Evolutionary conservation across 768 basidiomycete genomes (phyloP).

Genomic region (Filobasidium wieringae): DNA sequence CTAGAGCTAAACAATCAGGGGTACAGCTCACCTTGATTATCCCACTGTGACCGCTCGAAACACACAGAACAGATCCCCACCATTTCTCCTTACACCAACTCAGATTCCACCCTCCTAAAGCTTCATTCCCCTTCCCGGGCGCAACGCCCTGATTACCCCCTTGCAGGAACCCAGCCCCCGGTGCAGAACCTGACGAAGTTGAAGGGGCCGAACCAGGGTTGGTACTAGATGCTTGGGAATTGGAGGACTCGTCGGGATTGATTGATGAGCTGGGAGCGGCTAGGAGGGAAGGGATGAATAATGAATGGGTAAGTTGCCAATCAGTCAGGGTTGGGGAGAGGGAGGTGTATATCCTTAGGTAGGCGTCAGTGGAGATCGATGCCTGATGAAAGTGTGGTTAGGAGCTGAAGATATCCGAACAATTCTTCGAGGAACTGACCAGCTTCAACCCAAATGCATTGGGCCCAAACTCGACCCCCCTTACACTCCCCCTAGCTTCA

Average conservation of each 20-base stretch:
- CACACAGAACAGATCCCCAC: slow-evolving; percentile 85
- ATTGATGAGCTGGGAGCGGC: slow-evolving; percentile 14
- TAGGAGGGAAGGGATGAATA: slow-evolving; percentile 30
- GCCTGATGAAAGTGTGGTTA: slow-evolving; percentile 46
- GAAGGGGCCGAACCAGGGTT: slow-evolving; percentile 20
- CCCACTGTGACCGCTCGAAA: slow-evolving; percentile 58
- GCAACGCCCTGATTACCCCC: slow-evolving; percentile 1
- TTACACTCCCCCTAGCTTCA: slow-evolving; percentile 76
- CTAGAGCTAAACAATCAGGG: not conserved
- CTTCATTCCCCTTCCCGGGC: slow-evolving; percentile 48
- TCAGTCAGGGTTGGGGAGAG: slow-evolving; percentile 33
- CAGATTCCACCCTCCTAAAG: slow-evolving; percentile 83
- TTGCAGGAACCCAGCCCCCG: not conserved
- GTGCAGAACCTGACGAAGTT: slow-evolving; percentile 4
- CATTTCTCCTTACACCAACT: slow-evolving; percentile 94
- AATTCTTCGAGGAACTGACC: slow-evolving; percentile 46
- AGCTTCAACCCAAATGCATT: slow-evolving; percentile 78
- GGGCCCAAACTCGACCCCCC: slow-evolving; percentile 76
- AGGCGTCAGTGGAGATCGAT: slow-evolving; percentile 73
- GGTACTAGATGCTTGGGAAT: slow-evolving; percentile 30
- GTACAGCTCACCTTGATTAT: slow-evolving; percentile 54
- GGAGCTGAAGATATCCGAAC: not conserved
- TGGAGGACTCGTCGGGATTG: slow-evolving; percentile 23
- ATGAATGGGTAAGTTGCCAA: slow-evolving; percentile 30
- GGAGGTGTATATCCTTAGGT: slow-evolving; percentile 71